Percentiles rank a stretch among this genome's conserved stretches.
Evolutionary conservation across 257 asterid species (phyloP).

Genomic region (Solanum virginianum): DNA sequence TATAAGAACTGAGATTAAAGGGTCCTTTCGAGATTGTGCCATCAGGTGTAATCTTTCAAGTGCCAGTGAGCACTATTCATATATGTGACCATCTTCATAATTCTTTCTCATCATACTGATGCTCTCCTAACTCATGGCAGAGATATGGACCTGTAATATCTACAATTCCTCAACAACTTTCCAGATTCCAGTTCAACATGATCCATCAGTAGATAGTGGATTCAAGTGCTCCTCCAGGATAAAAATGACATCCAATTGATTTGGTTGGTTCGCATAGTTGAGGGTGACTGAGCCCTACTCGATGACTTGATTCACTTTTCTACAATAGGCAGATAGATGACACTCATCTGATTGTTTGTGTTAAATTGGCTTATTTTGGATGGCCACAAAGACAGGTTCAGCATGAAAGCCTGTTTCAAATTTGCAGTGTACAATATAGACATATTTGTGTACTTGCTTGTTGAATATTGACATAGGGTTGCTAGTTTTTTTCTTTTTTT

Average conservation of each 20-base stretch:
- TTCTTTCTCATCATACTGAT: not conserved
- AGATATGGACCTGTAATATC: constrained; percentile 96
- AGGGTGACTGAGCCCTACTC: not conserved
- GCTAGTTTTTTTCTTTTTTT: not conserved
- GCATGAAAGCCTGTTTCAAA: not conserved
- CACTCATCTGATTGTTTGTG: not conserved
- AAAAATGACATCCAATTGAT: not conserved
- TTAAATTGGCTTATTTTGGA: not conserved
- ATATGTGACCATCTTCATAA: not conserved
- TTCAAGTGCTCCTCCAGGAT: not conserved
- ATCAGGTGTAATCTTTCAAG: not conserved
- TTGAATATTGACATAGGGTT: not conserved
- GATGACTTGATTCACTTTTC: not conserved
- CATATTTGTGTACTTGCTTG: not conserved
- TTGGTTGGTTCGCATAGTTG: not conserved
- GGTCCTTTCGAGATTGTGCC: not conserved
- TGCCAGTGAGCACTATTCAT: not conserved
- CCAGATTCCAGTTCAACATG: constrained; percentile 95
- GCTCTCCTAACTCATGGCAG: constrained; percentile 24
- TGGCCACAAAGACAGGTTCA: not conserved
- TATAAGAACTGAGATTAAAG: not conserved
- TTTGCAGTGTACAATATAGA: not conserved
- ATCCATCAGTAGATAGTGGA: constrained; percentile 37
- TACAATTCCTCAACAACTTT: constrained; percentile 90
- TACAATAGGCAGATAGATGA: not conserved